Evolutionary conservation across 805 yeast species (phyloP).

Genomic region (Yarrowia deformans): DNA sequence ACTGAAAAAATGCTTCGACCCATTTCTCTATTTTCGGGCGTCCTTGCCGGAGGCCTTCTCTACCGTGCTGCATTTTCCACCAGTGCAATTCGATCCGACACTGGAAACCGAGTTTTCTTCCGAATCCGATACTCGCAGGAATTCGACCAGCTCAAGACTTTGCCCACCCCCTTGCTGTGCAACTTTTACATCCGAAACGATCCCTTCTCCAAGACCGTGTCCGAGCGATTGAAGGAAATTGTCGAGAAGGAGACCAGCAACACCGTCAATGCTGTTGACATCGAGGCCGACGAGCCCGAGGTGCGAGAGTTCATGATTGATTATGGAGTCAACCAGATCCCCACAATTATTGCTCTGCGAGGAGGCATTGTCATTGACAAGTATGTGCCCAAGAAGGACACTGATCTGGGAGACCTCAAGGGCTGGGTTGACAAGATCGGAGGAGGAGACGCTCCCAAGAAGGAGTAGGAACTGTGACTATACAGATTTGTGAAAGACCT

Average conservation of each 20-base stretch:
- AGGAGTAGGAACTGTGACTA: neutral
- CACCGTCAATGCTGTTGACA: conserved; percentile 68
- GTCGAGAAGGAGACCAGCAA: conserved; percentile 59
- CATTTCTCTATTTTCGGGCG: conserved; percentile 14
- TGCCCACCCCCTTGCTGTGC: conserved; percentile 68
- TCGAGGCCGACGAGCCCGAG: conserved; percentile 72
- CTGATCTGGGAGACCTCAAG: conserved; percentile 47
- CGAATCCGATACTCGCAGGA: conserved; percentile 66
- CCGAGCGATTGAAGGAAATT: conserved; percentile 65
- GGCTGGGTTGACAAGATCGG: conserved; percentile 54
- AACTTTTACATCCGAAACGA: conserved; percentile 77
- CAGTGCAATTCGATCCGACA: conserved; percentile 16
- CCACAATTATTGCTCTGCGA: conserved; percentile 69
- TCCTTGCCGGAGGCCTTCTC: conserved; percentile 20
- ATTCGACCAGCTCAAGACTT: conserved; percentile 59
- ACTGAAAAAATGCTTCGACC: conserved; percentile 36
- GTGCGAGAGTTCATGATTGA: conserved; percentile 64
- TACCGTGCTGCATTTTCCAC: conserved; percentile 35
- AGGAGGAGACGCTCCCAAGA: conserved; percentile 22
- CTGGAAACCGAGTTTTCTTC: conserved; percentile 55
- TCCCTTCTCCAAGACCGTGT: conserved; percentile 64
- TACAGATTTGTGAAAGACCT: neutral
- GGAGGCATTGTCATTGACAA: conserved; percentile 65
- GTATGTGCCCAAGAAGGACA: conserved; percentile 47
- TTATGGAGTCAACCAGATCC: conserved; percentile 65